Percentiles rank a stretch among this genome's conserved stretches.
Conservation (phyloP, 2,329 filamentous ascomycete species). For the Alternaria ethzedia region DNA sequence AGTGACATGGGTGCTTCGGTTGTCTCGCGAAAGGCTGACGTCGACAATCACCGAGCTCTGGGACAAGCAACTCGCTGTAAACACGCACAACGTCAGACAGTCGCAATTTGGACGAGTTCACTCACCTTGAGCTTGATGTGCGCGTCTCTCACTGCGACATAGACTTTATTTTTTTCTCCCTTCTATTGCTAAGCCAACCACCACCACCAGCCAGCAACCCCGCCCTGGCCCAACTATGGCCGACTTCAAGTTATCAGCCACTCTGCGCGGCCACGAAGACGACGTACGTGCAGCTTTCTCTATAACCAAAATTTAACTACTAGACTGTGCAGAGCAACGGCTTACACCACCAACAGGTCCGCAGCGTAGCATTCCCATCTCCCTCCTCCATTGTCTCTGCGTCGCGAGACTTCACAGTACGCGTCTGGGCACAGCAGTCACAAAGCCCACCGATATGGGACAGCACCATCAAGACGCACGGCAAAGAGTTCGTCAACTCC, state of each 20-base stretch:
- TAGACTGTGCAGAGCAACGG: too few species aligned
- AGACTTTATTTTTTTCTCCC: slow-evolving; percentile 18
- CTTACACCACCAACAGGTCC: slow-evolving; percentile 67
- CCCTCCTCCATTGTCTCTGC: slow-evolving; percentile 78
- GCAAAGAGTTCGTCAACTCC: slow-evolving; percentile 86
- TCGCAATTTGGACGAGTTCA: not conserved
- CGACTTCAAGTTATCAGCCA: slow-evolving; percentile 92
- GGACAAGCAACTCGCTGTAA: not conserved
- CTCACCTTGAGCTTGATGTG: slow-evolving; percentile 10
- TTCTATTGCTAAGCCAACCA: slow-evolving; percentile 12
- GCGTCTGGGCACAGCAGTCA: slow-evolving; percentile 77
- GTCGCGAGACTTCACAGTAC: slow-evolving; percentile 89
- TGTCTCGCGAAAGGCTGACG: slow-evolving; percentile 16
- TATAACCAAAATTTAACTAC: too few species aligned
- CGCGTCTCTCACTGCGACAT: not conserved
- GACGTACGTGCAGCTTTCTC: slow-evolving; percentile 66
- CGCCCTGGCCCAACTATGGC: slow-evolving; percentile 61
- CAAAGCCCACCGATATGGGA: slow-evolving; percentile 75
- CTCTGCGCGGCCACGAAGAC: slow-evolving; percentile 86
- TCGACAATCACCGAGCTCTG: slow-evolving; percentile 11
- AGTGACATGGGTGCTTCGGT: slow-evolving; percentile 3
- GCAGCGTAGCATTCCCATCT: slow-evolving; percentile 79
- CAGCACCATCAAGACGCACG: slow-evolving; percentile 77
- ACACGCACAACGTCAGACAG: not conserved
- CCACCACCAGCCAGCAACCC: slow-evolving; percentile 25